Conservation (phyloP, 2,329 filamentous ascomycete species). For the Didymella sp. region DNA sequence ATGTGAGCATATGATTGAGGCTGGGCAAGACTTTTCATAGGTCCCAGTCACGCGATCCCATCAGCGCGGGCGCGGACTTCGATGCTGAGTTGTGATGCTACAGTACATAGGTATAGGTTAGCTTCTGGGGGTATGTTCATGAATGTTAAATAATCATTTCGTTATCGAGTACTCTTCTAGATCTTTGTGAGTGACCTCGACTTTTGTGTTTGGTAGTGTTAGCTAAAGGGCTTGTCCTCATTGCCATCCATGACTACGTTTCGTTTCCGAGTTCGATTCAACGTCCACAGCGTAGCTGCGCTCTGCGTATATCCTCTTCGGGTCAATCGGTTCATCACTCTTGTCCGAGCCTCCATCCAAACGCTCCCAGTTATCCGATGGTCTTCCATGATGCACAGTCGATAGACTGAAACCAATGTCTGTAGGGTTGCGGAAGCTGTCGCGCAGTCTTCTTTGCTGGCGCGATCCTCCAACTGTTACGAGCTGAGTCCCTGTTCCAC, state of each 20-base stretch:
- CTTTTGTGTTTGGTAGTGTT: not conserved
- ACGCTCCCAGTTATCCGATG: constrained; percentile 28
- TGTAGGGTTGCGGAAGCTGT: constrained; percentile 20
- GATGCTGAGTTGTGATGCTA: no score
- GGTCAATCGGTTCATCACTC: constrained; percentile 20
- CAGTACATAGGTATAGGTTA: no score
- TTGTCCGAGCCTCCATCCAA: constrained; percentile 28
- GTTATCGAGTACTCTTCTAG: no score
- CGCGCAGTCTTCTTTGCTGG: constrained; percentile 12
- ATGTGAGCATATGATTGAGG: no score
- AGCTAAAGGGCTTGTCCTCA: not conserved
- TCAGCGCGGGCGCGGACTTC: no score
- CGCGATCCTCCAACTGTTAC: constrained; percentile 18
- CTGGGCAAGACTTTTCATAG: no score
- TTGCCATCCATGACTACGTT: not conserved
- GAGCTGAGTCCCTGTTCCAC: constrained; percentile 10
- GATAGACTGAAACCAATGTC: constrained; percentile 25
- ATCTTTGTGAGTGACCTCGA: no score
- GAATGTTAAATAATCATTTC: no score
- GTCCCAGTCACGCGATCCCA: no score
- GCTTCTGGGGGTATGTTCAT: no score
- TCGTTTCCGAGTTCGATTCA: constrained; percentile 15
- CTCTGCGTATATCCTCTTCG: constrained; percentile 23
- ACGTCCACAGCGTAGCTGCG: constrained; percentile 26
- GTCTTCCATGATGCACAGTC: constrained; percentile 22